These are phyloP conservation scores for Themeda triandra DNA, from an alignment of 176 grass and related monocot genomes.

Conservation along the genomic window DNA sequence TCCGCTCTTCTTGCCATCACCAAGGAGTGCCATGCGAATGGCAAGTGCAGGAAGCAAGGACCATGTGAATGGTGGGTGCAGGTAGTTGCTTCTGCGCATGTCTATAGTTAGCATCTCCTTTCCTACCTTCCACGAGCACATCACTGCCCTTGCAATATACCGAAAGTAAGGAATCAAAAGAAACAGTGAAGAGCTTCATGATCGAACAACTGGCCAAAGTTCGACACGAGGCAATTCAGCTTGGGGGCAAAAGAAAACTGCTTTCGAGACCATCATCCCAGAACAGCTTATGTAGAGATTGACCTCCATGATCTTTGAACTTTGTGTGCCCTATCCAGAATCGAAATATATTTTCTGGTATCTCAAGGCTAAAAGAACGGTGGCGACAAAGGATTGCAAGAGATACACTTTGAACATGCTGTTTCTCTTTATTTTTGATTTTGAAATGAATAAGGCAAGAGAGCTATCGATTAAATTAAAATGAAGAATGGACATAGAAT, in stretches of 20 bases:
- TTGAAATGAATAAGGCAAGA: background rate
- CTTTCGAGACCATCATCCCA: conserved; percentile 3
- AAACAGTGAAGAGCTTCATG: background rate
- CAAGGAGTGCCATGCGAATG: too few relatives aligned
- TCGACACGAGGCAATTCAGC: background rate
- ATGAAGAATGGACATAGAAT: background rate
- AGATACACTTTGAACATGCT: too few relatives aligned
- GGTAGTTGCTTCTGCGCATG: conserved; percentile 6
- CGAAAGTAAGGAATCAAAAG: background rate
- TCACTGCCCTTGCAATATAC: background rate
- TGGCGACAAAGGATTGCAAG: too few relatives aligned
- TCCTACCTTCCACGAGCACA: conserved; percentile 20
- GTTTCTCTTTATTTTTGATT: background rate
- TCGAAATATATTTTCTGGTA: conserved; percentile 10
- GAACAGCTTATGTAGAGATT: background rate
- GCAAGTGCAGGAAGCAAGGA: background rate
- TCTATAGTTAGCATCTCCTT: background rate
- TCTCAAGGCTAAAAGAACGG: background rate
- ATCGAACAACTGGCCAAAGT: background rate
- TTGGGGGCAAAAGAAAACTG: conserved; percentile 5
- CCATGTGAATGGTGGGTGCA: background rate
- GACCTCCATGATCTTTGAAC: background rate
- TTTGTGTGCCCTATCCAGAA: conserved; percentile 9
- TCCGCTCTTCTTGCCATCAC: too few relatives aligned
- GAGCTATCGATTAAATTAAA: background rate